Conservation (phyloP, 768 basidiomycete genomes). For the Serendipita vermifera region DNA sequence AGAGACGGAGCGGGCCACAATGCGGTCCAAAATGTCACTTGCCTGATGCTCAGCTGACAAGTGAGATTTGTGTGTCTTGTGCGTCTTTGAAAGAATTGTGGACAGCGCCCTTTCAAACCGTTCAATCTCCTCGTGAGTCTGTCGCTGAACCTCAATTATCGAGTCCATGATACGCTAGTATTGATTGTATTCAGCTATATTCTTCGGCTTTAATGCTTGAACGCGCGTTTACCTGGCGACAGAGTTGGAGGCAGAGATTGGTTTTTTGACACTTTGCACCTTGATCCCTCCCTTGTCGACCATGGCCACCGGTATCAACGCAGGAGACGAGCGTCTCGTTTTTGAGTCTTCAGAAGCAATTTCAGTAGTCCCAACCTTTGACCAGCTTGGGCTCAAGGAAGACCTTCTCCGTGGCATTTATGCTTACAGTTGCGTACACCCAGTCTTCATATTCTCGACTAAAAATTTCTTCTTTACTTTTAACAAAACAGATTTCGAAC, state of each 20-base stretch:
- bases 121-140: constrained; percentile 92
- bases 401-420: constrained; percentile 95
- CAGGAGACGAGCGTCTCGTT: constrained; percentile 90
- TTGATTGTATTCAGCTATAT: no score
- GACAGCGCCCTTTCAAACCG: constrained; percentile 80
- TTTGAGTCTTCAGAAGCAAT: constrained; percentile 85
- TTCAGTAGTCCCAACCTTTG: constrained; percentile 73
- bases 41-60: constrained; percentile 81
- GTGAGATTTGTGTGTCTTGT: constrained; percentile 45
- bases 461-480: background rate
- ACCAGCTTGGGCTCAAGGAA: constrained; percentile 84
- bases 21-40: constrained; percentile 75
- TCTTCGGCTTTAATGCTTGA: no score
- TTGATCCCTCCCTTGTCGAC: constrained; percentile 23
- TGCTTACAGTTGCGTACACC: constrained; percentile 68
- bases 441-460: constrained; percentile 10
- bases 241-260: no score
- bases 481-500: constrained; percentile 72
- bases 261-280: no score
- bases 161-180: constrained; percentile 88
- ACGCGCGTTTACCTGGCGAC: no score
- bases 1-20: constrained; percentile 51
- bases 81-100: constrained; percentile 59
- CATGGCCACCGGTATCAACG: constrained; percentile 65
- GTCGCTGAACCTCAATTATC: constrained; percentile 83